Evolutionary conservation across 2,329 filamentous ascomycete species (phyloP).

Genomic region (Curvularia spicifera): DNA sequence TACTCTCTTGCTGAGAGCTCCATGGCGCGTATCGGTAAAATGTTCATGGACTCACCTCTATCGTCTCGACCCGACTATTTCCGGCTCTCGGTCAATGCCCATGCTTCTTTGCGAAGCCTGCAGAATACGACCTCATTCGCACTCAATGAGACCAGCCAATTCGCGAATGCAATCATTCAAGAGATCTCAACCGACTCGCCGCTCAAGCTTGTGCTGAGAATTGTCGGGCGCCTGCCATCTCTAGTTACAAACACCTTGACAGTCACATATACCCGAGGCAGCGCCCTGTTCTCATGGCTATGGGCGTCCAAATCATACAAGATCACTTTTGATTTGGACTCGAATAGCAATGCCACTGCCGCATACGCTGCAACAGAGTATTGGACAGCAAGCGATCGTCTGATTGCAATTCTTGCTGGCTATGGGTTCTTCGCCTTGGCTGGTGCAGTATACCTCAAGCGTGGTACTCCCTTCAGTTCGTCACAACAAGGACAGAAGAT

Average conservation of each 20-base stretch:
- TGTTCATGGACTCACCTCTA: constrained; percentile 36
- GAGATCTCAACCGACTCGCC: constrained; percentile 33
- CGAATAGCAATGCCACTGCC: constrained; percentile 29
- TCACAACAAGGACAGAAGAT: constrained; percentile 61
- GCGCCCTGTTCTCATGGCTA: constrained; percentile 32
- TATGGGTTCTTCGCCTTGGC: constrained; percentile 78
- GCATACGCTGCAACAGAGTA: constrained; percentile 44
- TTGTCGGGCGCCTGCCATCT: constrained; percentile 26
- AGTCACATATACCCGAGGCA: constrained; percentile 19
- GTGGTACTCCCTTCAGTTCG: constrained; percentile 71
- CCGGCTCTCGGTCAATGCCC: constrained; percentile 47
- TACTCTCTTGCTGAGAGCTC: constrained; percentile 45
- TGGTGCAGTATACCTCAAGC: constrained; percentile 79
- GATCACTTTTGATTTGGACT: constrained; percentile 44
- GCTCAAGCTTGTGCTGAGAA: constrained; percentile 22
- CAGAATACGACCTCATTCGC: constrained; percentile 46
- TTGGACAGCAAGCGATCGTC: constrained; percentile 61
- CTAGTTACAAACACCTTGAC: constrained; percentile 13
- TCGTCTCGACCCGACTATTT: constrained; percentile 43
- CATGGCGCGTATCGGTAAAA: constrained; percentile 43
- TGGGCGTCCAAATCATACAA: constrained; percentile 47
- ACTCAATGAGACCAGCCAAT: constrained; percentile 40
- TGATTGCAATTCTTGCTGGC: constrained; percentile 78
- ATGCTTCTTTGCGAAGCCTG: constrained; percentile 47
- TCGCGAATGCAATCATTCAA: constrained; percentile 33